phyloP scores from a whole-genome alignment of 768 basidiomycete genomes.

The Terana coerulea region DNA sequence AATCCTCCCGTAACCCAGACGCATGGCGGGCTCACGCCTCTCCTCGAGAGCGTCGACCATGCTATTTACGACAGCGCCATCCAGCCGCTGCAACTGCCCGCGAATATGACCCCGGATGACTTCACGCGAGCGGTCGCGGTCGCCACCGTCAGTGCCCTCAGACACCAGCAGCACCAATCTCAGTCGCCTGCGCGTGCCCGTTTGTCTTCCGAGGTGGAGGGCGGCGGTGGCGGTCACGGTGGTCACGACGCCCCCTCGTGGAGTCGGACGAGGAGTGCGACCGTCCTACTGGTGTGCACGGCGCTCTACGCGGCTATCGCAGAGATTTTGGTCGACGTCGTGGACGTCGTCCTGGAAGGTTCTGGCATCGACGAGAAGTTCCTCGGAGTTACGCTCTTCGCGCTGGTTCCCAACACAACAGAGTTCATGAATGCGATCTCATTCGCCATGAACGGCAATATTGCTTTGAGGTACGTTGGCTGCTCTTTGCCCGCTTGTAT shows the following conservation, averaged over 20 bases:
- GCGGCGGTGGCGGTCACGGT: constrained; percentile 55
- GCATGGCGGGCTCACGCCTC: constrained; percentile 48
- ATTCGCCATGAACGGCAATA: constrained; percentile 95
- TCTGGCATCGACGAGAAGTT: constrained; percentile 97
- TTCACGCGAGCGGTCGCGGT: constrained; percentile 93
- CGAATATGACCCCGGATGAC: constrained; percentile 76
- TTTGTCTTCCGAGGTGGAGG: constrained; percentile 36
- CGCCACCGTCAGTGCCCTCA: constrained; percentile 86
- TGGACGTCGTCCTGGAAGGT: constrained; percentile 87
- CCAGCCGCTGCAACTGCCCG: constrained; percentile 51
- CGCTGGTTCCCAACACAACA: constrained; percentile 96
- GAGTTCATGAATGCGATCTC: constrained; percentile 99
- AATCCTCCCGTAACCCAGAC: constrained; percentile 25
- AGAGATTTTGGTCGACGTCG: constrained; percentile 91
- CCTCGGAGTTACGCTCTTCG: constrained; percentile 93
- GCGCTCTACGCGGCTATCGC: constrained; percentile 93
- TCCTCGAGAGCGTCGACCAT: constrained; percentile 75
- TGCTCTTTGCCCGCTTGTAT: constrained; percentile 1
- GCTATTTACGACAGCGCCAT: constrained; percentile 62
- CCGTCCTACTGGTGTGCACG: constrained; percentile 86
- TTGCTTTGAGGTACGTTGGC: constrained; percentile 79
- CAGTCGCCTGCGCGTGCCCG: constrained; percentile 47
- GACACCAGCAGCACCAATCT: constrained; percentile 66
- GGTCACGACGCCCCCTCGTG: constrained; percentile 97
- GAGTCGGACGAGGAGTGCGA: constrained; percentile 88